Evolutionary conservation across 371 early-diverging fungal species (phyloP).

Genomic region (Zychaea mexicana): DNA sequence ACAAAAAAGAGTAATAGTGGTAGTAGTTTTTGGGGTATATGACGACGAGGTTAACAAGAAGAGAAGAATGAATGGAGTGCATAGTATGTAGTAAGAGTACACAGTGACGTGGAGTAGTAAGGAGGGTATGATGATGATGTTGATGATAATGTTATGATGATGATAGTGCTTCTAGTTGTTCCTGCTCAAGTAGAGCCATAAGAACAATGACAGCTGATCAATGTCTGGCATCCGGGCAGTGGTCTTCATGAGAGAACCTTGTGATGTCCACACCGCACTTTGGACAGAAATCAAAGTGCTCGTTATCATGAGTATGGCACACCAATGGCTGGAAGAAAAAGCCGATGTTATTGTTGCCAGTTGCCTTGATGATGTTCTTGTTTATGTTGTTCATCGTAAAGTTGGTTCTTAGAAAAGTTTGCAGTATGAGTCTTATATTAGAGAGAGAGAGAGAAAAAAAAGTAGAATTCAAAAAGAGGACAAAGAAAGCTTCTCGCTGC

Average conservation of each 20-base stretch:
- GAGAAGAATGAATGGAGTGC: not conserved
- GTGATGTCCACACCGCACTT: conserved; percentile 18
- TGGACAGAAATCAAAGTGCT: conserved; percentile 14
- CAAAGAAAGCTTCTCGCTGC: too few relatives aligned
- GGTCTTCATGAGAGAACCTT: conserved; percentile 15
- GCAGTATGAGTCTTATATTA: too few relatives aligned
- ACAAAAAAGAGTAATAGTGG: not conserved
- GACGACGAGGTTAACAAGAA: not conserved
- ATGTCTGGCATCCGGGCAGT: conserved; percentile 12
- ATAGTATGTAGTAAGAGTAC: not conserved
- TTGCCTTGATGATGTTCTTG: not conserved
- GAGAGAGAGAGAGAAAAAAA: not conserved
- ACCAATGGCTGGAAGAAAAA: not conserved
- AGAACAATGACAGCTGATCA: not conserved
- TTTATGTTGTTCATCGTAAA: not conserved
- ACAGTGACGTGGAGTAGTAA: not conserved
- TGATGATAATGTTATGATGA: not conserved
- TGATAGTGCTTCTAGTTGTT: too few relatives aligned
- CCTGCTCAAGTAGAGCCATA: too few relatives aligned
- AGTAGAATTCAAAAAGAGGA: not conserved
- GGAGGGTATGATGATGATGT: not conserved
- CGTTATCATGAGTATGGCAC: not conserved
- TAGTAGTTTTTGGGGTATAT: not conserved
- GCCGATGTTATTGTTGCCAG: not conserved
- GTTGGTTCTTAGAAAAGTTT: too few relatives aligned